These are phyloP conservation scores for Magnusiomyces paraingens DNA, from an alignment of 1,139 yeast genomes.

Conservation along the genomic window DNA sequence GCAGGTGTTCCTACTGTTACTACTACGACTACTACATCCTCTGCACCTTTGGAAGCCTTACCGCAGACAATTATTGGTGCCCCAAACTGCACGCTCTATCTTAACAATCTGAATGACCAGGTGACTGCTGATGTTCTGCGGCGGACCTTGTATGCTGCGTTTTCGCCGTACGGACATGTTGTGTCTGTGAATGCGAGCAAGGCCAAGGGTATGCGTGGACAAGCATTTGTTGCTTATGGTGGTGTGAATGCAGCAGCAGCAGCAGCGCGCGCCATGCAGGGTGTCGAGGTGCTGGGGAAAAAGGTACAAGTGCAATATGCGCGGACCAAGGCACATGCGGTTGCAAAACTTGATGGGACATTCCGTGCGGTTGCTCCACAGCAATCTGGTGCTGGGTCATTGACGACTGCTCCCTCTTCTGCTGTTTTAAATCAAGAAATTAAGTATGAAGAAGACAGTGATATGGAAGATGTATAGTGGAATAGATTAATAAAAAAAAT, in stretches of 20 bases:
- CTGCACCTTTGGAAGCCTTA: too few relatives aligned
- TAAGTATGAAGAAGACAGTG: constrained; percentile 4
- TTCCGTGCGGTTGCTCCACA: constrained; percentile 17
- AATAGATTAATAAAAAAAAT: not conserved
- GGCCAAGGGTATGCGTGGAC: constrained; percentile 56
- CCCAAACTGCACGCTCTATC: constrained; percentile 50
- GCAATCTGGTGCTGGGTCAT: not conserved
- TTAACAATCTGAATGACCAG: constrained; percentile 62
- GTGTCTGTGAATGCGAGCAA: constrained; percentile 47
- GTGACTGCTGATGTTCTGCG: constrained; percentile 33
- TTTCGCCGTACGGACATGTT: constrained; percentile 64
- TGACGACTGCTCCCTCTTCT: not conserved
- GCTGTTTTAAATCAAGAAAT: not conserved
- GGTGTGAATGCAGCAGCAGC: constrained; percentile 44
- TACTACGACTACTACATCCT: not conserved
- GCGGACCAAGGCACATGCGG: constrained; percentile 29
- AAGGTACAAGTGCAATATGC: constrained; percentile 47
- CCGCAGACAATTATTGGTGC: constrained; percentile 14
- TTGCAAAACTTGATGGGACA: constrained; percentile 31
- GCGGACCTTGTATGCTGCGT: constrained; percentile 47
- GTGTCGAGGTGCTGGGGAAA: constrained; percentile 51
- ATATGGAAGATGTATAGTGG: constrained; percentile 4
- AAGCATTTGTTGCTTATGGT: constrained; percentile 62
- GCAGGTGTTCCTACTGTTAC: not conserved
- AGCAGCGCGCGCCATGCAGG: constrained; percentile 49